Evolutionary conservation across 140 eudicot genomes (phyloP), one percentile per base, ranked within the genome.

Genomic region (Ambrosia hybrid): DNA sequence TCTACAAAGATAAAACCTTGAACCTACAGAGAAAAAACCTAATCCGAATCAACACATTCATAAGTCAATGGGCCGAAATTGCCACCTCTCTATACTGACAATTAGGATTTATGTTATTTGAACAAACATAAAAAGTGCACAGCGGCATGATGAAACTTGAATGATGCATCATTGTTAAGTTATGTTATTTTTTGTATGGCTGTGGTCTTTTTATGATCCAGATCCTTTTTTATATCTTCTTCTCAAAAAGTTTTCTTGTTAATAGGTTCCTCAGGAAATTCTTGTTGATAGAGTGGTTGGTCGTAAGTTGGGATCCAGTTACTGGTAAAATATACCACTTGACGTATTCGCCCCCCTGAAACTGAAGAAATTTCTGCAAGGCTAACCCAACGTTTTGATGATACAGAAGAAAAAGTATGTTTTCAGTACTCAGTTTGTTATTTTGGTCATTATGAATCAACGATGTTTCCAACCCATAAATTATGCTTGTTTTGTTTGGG

Each of bases 311-410:
- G 98, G n/a, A 93, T 84, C 98, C 97, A 11, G 86, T 90, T 52
- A 87, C 97, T 15, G 96, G 96, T 60, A 93, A 80, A 76, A 93
- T 93, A 76, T 93, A 93, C 78, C 98, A 93, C 83, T 82, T 93
- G 45, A 90, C 86, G 64, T 90, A 87, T 83, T 90, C 98, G 21
- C 98, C 98, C 52, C 98, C 98, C n/a, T 3, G 98, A 93, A 83
- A 93, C 79, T 63, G 94, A 90, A 76, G 98, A 93, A 81, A 90
- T 93, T 74, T 89, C 97, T 58, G 86, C 89, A 3, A 84, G 98
- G 87, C 89, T 93, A 68, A 90, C 97, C 80, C 98, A 93, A 53
- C 90, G 98, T 57, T 93, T 93, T 81, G 98, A 93, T 73, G 98
- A 93, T 76, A 93, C 98, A 7, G 97, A 90, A 86, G 98, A 93